Evolutionary conservation across 1,139 yeast genomes (phyloP).

Genomic region (Yamadazyma buinensis): DNA sequence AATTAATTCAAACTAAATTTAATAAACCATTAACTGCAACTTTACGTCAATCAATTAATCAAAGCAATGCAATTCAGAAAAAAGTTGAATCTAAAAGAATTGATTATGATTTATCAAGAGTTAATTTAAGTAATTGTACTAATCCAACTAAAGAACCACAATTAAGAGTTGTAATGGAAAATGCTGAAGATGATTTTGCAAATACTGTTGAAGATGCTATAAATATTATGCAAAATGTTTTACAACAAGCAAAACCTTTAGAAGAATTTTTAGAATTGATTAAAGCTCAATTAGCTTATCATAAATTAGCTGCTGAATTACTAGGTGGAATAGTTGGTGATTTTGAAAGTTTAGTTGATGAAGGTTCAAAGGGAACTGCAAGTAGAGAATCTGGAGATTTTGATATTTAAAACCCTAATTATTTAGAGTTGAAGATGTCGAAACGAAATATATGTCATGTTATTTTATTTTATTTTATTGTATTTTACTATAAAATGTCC

Average conservation of each 20-base stretch:
- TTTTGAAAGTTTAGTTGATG: conserved; percentile 59
- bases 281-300: conserved; percentile 80
- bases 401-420: no score
- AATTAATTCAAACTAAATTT: conserved; percentile 64
- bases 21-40: conserved; percentile 66
- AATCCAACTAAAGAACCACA: conserved; percentile 74
- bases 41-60: conserved; percentile 58
- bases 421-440: no score
- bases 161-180: conserved; percentile 74
- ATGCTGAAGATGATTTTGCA: conserved; percentile 87
- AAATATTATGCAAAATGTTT: conserved; percentile 76
- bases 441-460: no score
- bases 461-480: no score
- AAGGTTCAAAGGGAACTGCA: conserved; percentile 22
- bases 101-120: conserved; percentile 76
- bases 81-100: conserved; percentile 77
- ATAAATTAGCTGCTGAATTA: conserved; percentile 70
- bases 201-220: conserved; percentile 90
- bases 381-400: conserved; percentile 43
- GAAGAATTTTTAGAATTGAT: conserved; percentile 67
- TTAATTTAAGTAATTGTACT: conserved; percentile 58
- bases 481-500: no score
- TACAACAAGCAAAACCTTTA: conserved; percentile 70
- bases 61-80: conserved; percentile 68
- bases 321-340: conserved; percentile 65